These are phyloP conservation scores for Huntiella omanensis DNA, from an alignment of 2,329 filamentous ascomycete species.

Conservation along the genomic window DNA sequence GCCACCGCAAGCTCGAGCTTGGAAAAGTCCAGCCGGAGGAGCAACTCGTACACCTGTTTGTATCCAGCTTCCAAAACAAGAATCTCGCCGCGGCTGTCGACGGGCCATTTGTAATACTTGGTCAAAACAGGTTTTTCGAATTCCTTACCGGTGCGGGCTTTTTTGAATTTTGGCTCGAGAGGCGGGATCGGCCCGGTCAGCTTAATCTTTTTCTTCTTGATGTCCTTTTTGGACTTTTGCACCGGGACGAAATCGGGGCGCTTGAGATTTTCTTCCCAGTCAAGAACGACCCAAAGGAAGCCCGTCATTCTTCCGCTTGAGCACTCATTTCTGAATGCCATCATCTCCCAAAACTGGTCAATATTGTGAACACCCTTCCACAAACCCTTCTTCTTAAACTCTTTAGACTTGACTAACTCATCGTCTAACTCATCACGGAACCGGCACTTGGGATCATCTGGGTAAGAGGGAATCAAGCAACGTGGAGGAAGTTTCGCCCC, in stretches of 20 bases:
- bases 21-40: slow-evolving; percentile 57
- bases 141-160: slow-evolving; percentile 28
- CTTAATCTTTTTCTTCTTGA: slow-evolving; percentile 25
- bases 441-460: slow-evolving; percentile 85
- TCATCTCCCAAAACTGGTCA: slow-evolving; percentile 96
- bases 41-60: slow-evolving; percentile 46
- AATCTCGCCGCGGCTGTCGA: slow-evolving; percentile 39
- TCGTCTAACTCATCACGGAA: slow-evolving; percentile 81
- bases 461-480: slow-evolving; percentile 75
- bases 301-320: slow-evolving; percentile 82
- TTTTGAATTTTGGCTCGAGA: slow-evolving; percentile 47
- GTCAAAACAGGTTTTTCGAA: slow-evolving; percentile 32
- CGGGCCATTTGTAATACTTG: slow-evolving; percentile 47
- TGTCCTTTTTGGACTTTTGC: slow-evolving; percentile 14
- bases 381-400: slow-evolving; percentile 37
- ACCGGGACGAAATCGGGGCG: slow-evolving; percentile 9
- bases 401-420: slow-evolving; percentile 43
- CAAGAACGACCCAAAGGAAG: slow-evolving; percentile 84
- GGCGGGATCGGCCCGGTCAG: slow-evolving; percentile 42
- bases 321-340: slow-evolving; percentile 91
- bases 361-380: slow-evolving; percentile 75
- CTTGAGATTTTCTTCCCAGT: slow-evolving; percentile 22
- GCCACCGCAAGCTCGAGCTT: slow-evolving; percentile 40
- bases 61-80: slow-evolving; percentile 47
- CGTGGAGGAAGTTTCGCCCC: slow-evolving; percentile 48